Base-by-base conservation (phyloP, 371 early-diverging fungal genomes). In the Mucor indicus region DNA sequence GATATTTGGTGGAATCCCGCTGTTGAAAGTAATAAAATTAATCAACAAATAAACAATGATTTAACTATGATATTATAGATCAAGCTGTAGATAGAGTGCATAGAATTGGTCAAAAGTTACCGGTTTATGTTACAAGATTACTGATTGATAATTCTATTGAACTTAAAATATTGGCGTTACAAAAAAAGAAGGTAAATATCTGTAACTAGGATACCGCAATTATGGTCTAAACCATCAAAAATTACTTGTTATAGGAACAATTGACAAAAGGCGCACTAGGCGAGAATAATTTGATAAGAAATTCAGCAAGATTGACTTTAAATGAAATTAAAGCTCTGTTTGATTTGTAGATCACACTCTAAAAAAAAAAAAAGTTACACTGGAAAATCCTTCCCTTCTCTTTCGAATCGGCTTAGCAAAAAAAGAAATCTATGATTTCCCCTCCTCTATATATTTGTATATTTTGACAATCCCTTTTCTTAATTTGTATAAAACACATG, bases 1-100 rank as follows among this genome's bases (percentile, higher is more conserved):
- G 90, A 92, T 55, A 72, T 86, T 40, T 93, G 93, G 91, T 93
- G 91, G 90, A 91, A 91, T 61, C 91, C 91, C 4, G 85, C 88
- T 2, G 60, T 90, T 17, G 92, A 93, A 72, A 67, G 72, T 72
- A 60, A 50, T 17, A 36, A 27, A 32, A 1, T 13, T n/a, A 16
- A 1, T 23, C 21, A 15, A 22, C 7, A 24, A 13, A 15, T 2
- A 15, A 16, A 19, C 23, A 1, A 4, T 17, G 2, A 15, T 35
- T 16, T 24, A 1, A n/a, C 1, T 17, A 37, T 13, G 21, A 24
- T 15, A 39, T 33, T 16, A 24, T 57, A 72, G 77, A 82, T 16
- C 91, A 91, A 74, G 92, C 93, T 11, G 88, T 93, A 48, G 95
- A 95, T 59, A 81, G 95, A 57, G 86, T 91, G 0, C 88, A 92